A percentile compares a stretch with the other conserved stretches of the same genome.
phyloP scores from a whole-genome alignment of 306 rosid genomes.

The Inga laurina region DNA sequence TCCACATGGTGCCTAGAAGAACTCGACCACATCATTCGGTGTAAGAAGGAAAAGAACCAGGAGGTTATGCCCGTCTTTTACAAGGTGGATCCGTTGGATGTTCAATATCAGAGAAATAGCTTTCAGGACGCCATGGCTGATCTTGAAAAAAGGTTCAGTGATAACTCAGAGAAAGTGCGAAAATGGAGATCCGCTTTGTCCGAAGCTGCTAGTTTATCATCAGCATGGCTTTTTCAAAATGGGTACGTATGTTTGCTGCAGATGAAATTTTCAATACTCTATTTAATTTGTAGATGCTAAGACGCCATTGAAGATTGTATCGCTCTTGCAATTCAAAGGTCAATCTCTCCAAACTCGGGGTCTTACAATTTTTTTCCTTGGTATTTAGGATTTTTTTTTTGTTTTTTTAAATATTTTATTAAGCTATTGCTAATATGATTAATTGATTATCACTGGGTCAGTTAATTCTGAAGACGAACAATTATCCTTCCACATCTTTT shows the following conservation, averaged over 20 bases:
- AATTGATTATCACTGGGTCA: not conserved
- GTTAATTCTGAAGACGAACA: no score
- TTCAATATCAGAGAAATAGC: not conserved
- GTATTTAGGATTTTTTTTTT: no score
- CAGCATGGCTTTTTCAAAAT: not conserved
- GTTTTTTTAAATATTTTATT: no score
- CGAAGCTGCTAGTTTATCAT: not conserved
- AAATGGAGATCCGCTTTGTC: not conserved
- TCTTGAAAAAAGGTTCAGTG: not conserved
- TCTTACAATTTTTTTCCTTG: no score
- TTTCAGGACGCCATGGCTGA: not conserved
- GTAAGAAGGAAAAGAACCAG: not conserved
- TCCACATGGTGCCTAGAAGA: not conserved
- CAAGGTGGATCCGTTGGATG: not conserved
- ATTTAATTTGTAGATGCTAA: not conserved
- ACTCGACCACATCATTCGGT: not conserved
- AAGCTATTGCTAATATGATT: no score
- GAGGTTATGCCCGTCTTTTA: not conserved
- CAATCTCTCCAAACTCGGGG: no score
- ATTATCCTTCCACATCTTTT: no score
- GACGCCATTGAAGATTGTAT: no score
- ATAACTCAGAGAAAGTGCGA: not conserved
- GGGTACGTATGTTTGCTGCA: not conserved
- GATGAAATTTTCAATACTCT: not conserved
- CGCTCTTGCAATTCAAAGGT: no score